Evolutionary conservation across 257 asterid genomes (phyloP), one percentile per base, ranked within the genome.

Genomic region (Solanum pimpinellifolium): DNA sequence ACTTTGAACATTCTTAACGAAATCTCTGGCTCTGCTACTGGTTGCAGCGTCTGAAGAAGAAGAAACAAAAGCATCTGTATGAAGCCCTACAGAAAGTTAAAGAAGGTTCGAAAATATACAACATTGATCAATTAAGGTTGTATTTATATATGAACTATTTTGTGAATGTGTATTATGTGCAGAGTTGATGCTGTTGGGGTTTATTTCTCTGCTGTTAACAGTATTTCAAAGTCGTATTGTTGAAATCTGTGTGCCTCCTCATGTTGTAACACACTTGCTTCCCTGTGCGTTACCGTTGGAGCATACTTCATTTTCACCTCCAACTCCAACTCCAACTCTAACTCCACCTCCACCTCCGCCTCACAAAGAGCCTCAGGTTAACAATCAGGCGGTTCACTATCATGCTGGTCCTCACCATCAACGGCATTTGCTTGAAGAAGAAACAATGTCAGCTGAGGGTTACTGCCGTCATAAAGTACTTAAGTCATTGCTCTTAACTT

Each of bases 151-250:
- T 82, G 70, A 46, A 25, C 52, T 86, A 47, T 73, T 86, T 62
- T 21, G 18, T 68, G 25, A 6, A 56, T 76, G 41, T 65, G 35
- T 66, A 59, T 83, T 66, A 46, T 83, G 21, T 89, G 92, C 92
- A 92, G 94, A 92, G 85, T 75, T 92, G 94, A 92, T 92, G 94
- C 91, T 92, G n/a, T 88, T 92, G 83, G 94, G 94, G 84, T 92
- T 92, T 42, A 92, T 92, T 76, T 92, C 94, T 6, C 82, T 92
- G 88, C 86, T 92, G 49, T 33, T 92, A 89, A 90, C 94, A 9
- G 94, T 90, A 73, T 86, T 86, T 49, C 94, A 92, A 83, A 75
- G 70, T 11, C 49, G 89, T 2, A 85, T 92, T 21, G 89, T 88
- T 27, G 89, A 90, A 83, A 69, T 92, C 2, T 92, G 94, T 65